Percentiles rank a stretch among this genome's conserved stretches.
These are phyloP conservation scores for Trichosanthes cucumerina DNA, from an alignment of 306 rosid genomes.

Conservation along the genomic window DNA sequence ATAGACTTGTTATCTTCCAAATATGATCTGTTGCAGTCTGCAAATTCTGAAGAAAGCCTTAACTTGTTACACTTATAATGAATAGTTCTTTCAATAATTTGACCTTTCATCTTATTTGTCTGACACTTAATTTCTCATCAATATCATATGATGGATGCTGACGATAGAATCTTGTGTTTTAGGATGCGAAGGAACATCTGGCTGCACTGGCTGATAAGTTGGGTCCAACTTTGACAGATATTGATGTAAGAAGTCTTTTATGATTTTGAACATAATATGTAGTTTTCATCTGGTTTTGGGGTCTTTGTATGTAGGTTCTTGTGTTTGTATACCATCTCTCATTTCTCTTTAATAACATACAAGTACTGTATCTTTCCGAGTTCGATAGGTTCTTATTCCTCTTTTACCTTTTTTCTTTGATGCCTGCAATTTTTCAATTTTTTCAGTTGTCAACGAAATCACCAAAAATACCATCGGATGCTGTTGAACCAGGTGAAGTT, in stretches of 20 bases:
- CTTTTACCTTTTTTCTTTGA: slow-evolving; percentile 14
- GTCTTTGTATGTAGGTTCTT: not conserved
- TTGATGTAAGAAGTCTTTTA: slow-evolving; percentile 52
- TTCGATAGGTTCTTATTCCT: slow-evolving; percentile 6
- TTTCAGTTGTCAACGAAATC: slow-evolving; percentile 80
- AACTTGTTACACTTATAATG: not conserved
- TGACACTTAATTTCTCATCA: not conserved
- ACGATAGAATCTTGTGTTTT: slow-evolving; percentile 27
- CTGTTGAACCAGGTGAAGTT: slow-evolving; percentile 85
- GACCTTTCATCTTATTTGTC: not conserved
- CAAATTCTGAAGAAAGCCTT: not conserved
- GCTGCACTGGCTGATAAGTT: slow-evolving; percentile 92
- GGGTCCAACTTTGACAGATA: slow-evolving; percentile 80
- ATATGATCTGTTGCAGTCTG: not conserved
- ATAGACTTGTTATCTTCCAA: not conserved
- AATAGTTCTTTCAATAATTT: not conserved
- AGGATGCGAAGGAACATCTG: slow-evolving; percentile 98
- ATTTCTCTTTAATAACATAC: not conserved
- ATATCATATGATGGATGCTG: slow-evolving; percentile 21
- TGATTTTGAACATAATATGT: slow-evolving; percentile 3
- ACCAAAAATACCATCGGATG: slow-evolving; percentile 36
- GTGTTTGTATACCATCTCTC: not conserved
- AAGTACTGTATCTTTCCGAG: not conserved
- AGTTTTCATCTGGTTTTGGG: not conserved
- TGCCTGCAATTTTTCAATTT: slow-evolving; percentile 9